Percentiles rank a stretch among this genome's conserved stretches.
Evolutionary conservation across 352 stramenopile species (phyloP).

Genomic region (Phytophthora hibernalis): DNA sequence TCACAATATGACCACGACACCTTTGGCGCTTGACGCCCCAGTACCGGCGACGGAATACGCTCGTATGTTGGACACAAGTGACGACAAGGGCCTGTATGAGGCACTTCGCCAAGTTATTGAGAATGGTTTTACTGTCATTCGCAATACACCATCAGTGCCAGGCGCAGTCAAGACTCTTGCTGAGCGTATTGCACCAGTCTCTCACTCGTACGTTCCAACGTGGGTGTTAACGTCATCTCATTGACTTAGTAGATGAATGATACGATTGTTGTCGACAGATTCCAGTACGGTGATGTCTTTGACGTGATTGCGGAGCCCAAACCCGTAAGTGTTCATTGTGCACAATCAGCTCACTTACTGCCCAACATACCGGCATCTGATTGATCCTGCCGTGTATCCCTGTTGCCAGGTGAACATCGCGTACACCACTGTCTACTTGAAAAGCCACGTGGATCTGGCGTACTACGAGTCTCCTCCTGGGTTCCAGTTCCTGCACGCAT

Average conservation of each 20-base stretch:
- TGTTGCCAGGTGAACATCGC: conserved; percentile 92
- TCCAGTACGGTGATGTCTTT: conserved; percentile 88
- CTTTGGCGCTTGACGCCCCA: conserved; percentile 52
- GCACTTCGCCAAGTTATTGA: conserved; percentile 76
- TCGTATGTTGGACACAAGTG: conserved; percentile 65
- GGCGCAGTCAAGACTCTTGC: conserved; percentile 77
- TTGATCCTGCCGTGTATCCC: not conserved
- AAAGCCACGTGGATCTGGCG: conserved; percentile 95
- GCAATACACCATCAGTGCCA: conserved; percentile 66
- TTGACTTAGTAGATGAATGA: not conserved
- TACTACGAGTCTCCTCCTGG: conserved; percentile 98
- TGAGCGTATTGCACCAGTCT: conserved; percentile 81
- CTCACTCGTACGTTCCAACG: conserved; percentile 66
- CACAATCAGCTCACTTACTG: no score
- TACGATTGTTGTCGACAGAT: conserved; percentile 39
- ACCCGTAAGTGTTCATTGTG: conserved; percentile 47
- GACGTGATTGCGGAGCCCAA: conserved; percentile 85
- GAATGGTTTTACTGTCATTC: conserved; percentile 74
- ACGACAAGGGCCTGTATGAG: conserved; percentile 74
- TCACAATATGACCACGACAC: conserved; percentile 52
- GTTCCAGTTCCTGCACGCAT: conserved; percentile 94
- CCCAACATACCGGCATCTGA: not conserved
- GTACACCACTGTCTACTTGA: conserved; percentile 92
- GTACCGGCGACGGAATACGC: conserved; percentile 69
- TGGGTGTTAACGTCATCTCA: not conserved